Percentiles rank a stretch among this genome's conserved stretches.
Evolutionary conservation across 371 early-diverging fungal genomes (phyloP).

Genomic region (Lichtheimia hyalospora): DNA sequence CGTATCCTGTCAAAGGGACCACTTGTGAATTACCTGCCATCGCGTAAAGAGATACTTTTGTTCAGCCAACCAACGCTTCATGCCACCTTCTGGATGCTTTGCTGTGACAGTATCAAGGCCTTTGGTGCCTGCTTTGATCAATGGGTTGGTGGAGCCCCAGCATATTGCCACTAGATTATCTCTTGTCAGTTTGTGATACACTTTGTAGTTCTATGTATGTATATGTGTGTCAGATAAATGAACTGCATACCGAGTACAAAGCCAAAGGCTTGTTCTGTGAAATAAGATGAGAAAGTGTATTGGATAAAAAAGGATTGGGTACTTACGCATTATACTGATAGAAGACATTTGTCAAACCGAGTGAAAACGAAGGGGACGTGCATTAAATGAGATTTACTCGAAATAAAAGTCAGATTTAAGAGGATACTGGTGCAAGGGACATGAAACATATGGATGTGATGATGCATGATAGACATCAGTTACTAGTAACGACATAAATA

Average conservation of each 20-base stretch:
- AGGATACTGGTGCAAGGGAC: too few species aligned
- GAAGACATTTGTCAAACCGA: too few species aligned
- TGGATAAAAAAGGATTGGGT: too few species aligned
- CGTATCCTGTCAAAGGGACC: not conserved
- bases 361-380: too few species aligned
- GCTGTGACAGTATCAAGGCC: constrained; percentile 73
- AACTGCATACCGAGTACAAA: constrained; percentile 24
- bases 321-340: too few species aligned
- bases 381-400: too few species aligned
- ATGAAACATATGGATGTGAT: too few species aligned
- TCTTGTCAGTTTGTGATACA: not conserved
- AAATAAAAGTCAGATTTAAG: too few species aligned
- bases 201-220: too few species aligned
- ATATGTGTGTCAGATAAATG: not conserved
- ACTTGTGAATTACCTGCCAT: constrained; percentile 68
- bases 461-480: too few species aligned
- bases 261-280: constrained; percentile 18
- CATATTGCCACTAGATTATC: constrained; percentile 70
- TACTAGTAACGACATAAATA: too few species aligned
- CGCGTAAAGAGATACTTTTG: constrained; percentile 77
- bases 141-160: constrained; percentile 96
- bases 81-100: constrained; percentile 43
- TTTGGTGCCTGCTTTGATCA: constrained; percentile 84
- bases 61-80: constrained; percentile 67
- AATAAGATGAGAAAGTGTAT: too few species aligned